Evolutionary conservation across 78 protist species (phyloP).

Genomic region (Thecamonas trahens): DNA sequence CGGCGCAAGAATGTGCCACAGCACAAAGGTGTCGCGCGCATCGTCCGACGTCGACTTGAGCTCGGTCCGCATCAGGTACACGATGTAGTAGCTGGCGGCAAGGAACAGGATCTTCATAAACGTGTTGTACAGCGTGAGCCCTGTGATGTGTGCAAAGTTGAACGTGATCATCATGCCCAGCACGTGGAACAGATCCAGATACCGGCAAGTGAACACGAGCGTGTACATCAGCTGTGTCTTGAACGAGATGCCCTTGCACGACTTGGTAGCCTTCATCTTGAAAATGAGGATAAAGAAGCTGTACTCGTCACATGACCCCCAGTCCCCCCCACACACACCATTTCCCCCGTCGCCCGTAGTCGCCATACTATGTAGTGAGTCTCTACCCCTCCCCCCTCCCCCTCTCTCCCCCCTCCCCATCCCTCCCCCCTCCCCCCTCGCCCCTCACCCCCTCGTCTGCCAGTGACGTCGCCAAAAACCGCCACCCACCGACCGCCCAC

Average conservation of each 20-base stretch:
- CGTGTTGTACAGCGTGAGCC: slow-evolving; percentile 52
- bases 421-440: no score
- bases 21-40: slow-evolving; percentile 62
- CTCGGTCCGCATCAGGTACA: slow-evolving; percentile 56
- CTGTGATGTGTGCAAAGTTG: no score
- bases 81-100: slow-evolving; percentile 40
- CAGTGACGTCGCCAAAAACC: no score
- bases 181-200: slow-evolving; percentile 69
- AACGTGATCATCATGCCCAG: no score
- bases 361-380: no score
- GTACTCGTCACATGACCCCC: no score
- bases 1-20: slow-evolving; percentile 57
- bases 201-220: slow-evolving; percentile 68
- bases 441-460: no score
- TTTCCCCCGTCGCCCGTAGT: no score
- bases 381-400: no score
- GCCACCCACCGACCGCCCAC: no score
- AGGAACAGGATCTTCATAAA: slow-evolving; percentile 82
- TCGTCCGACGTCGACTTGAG: slow-evolving; percentile 62
- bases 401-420: no score
- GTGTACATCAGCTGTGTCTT: slow-evolving; percentile 69
- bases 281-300: slow-evolving; percentile 38
- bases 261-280: slow-evolving; percentile 24
- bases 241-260: slow-evolving; percentile 66
- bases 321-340: no score